Conservation (phyloP, 179 eudicot species). For the Beta macrorhiza region DNA sequence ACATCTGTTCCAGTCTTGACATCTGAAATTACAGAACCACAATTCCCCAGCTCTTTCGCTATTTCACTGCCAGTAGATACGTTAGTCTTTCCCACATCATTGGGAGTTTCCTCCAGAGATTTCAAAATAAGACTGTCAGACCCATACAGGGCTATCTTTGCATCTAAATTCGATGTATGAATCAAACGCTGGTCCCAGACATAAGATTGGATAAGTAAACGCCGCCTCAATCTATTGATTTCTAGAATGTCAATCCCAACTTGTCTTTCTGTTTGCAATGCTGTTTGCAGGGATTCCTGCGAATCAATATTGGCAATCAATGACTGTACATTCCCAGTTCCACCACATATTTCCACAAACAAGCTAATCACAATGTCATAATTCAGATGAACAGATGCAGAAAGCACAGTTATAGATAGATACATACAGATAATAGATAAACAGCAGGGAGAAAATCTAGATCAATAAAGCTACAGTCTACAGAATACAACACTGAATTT, state of each 20-base stretch:
- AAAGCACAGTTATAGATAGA: not conserved
- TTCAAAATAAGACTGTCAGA: constrained; percentile 31
- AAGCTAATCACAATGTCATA: not conserved
- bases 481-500: not conserved
- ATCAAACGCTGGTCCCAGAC: constrained; percentile 80
- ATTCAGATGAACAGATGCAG: not conserved
- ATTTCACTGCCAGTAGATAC: constrained; percentile 19
- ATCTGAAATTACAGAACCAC: constrained; percentile 29
- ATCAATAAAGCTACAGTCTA: not conserved
- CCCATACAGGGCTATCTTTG: constrained; percentile 31
- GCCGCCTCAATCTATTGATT: constrained; percentile 66
- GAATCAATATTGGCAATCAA: constrained; percentile 19
- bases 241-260: constrained; percentile 65
- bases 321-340: not conserved
- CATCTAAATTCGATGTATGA: constrained; percentile 38
- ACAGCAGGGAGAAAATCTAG: not conserved
- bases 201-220: constrained; percentile 58
- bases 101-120: constrained; percentile 35
- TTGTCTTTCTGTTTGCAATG: constrained; percentile 38
- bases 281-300: constrained; percentile 53
- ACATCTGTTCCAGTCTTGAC: constrained; percentile 23
- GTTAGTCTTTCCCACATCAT: constrained; percentile 26
- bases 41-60: constrained; percentile 28
- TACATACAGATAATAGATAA: not conserved
- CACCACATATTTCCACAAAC: not conserved